Conservation (phyloP, 1,284 basidiomycete species). For the Ceraceosorus bombacis region DNA sequence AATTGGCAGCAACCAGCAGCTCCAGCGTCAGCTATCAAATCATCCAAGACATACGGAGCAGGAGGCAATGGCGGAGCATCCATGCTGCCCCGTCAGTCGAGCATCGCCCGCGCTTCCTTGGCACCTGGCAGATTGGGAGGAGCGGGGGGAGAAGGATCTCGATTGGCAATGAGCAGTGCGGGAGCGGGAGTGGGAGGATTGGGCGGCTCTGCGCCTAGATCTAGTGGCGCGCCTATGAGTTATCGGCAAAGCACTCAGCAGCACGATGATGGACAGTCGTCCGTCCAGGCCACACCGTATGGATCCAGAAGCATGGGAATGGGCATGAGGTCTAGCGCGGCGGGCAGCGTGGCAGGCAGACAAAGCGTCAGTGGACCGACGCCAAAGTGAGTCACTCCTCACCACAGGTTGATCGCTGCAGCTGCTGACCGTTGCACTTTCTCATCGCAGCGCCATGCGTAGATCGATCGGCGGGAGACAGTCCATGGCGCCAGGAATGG, state of each 20-base stretch:
- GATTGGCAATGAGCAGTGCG: not conserved
- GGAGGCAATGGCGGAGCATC: too few relatives aligned
- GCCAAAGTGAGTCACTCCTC: slow-evolving; percentile 25
- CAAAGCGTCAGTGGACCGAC: slow-evolving; percentile 31
- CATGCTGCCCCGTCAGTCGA: slow-evolving; percentile 10
- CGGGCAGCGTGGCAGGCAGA: slow-evolving; percentile 2
- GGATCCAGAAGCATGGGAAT: slow-evolving; percentile 6
- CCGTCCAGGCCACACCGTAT: slow-evolving; percentile 7
- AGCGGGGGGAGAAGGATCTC: slow-evolving; percentile 5
- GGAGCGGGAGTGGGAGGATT: slow-evolving; percentile 1
- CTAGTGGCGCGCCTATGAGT: too few relatives aligned
- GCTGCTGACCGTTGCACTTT: not conserved
- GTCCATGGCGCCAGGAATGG: slow-evolving; percentile 27
- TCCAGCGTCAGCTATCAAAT: too few relatives aligned
- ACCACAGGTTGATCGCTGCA: not conserved
- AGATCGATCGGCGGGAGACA: slow-evolving; percentile 20
- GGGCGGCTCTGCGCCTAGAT: not conserved
- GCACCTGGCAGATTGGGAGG: not conserved
- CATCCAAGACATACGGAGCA: too few relatives aligned
- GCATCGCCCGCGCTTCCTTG: not conserved
- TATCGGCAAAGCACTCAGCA: not conserved
- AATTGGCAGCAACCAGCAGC: too few relatives aligned
- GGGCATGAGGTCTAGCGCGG: not conserved
- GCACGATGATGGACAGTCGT: slow-evolving; percentile 4
- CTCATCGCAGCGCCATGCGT: slow-evolving; percentile 15